Evolutionary conservation across 345 rosid genomes (phyloP).

Genomic region (Eucalyptus globulus): DNA sequence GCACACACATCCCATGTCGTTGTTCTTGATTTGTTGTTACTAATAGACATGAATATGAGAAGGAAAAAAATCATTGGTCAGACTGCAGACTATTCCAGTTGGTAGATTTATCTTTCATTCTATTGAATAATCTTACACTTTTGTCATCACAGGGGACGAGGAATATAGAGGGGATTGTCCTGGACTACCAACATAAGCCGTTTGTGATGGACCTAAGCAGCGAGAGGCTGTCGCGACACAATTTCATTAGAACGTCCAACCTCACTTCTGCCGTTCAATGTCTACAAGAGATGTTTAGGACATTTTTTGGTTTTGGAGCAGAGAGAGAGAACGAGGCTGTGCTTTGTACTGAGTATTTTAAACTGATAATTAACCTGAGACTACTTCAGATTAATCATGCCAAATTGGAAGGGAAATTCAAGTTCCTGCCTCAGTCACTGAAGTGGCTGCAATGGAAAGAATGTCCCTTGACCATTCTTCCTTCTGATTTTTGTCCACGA

Average conservation of each 20-base stretch:
- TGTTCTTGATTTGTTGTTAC: not conserved
- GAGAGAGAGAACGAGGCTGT: not conserved
- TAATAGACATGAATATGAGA: not conserved
- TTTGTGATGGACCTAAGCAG: not conserved
- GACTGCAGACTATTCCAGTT: not conserved
- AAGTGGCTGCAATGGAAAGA: conserved; percentile 71
- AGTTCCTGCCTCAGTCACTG: conserved; percentile 34
- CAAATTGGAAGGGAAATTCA: conserved; percentile 40
- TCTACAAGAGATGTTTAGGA: conserved; percentile 1
- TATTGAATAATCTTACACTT: too few species aligned
- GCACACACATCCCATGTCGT: accelerated
- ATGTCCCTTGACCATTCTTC: conserved; percentile 34
- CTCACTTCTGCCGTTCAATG: not conserved
- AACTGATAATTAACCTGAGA: conserved; percentile 36
- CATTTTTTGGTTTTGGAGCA: not conserved
- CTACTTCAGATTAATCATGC: conserved; percentile 50
- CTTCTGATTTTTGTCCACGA: conserved; percentile 17
- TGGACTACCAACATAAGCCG: conserved; percentile 15
- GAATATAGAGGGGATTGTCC: conserved; percentile 24
- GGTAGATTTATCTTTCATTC: not conserved
- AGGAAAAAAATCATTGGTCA: not conserved
- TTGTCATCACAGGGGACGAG: conserved; percentile 27
- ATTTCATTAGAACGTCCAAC: not conserved
- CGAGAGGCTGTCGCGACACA: not conserved
- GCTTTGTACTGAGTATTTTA: conserved; percentile 20